Base-by-base conservation (phyloP, 768 basidiomycete species). In the Holtermanniella nyarrowii region DNA sequence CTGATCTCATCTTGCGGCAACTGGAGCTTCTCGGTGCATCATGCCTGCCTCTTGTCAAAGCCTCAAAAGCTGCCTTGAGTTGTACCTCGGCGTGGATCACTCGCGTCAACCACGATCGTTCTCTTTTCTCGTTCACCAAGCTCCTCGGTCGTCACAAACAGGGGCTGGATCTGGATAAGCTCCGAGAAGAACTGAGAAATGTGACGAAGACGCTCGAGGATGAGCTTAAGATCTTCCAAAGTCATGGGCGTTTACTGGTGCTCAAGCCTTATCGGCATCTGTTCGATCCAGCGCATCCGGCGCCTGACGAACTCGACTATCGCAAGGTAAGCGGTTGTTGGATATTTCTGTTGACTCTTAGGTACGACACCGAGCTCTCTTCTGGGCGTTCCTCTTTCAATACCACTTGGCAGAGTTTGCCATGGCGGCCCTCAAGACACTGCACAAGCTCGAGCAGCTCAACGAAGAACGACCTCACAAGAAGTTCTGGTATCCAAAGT, bases 391-490 rank as follows among this genome's bases (percentile, higher is more conserved):
- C 23, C 60, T 68, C 2, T 63, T 61, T 41, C 61, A 62, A 44
- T 68, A 65, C 25, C 66, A 71, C 48, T 22, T 71, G n/a, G 61
- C 63, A n/a, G 65, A 71, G 51, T 71, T 65, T 45, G 48, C 58
- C 16, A 44, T 53, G n/a, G 57, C 65, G 3, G 22, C 66, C 0
- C 50, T 66, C 24, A 40, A 14, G 10, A 41, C 66, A 10, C n/a
- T 67, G 26, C 50, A 57, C 18, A 53, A 49, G 26, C 61, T 68
- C 55, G 52, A 59, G 22, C 49, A 52, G n/a, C 42, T 71, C 3
- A 60, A 65, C n/a, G 26, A 50, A 37, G 16, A 44, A 3, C 54
- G 60, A 7, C 22, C 40, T 10, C 46, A 26, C 2, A 44, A 50
- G 22, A 47, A 56, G 27, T 53, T 71, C 21, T 67, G 67, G 66